Percentiles rank a stretch among this genome's conserved stretches.
phyloP scores from a whole-genome alignment of 768 basidiomycete genomes.

The Favolaschia claudopus region DNA sequence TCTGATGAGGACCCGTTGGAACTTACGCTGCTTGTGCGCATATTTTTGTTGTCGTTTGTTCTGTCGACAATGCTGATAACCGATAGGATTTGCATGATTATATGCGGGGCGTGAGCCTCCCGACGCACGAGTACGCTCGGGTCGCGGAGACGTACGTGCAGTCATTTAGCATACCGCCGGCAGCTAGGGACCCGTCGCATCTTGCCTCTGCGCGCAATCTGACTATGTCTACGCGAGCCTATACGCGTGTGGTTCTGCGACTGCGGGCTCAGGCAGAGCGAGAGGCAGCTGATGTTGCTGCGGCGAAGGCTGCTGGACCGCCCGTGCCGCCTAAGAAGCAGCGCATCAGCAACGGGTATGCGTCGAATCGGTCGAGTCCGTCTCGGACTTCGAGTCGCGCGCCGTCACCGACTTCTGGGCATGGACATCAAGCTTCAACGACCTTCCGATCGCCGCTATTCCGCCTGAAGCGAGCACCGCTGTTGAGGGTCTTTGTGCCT shows the following conservation, averaged over 20 bases:
- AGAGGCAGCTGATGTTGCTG: constrained; percentile 38
- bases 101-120: constrained; percentile 80
- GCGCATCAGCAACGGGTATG: constrained; percentile 21
- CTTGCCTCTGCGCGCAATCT: constrained; percentile 56
- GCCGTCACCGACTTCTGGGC: constrained; percentile 66
- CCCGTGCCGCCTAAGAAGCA: constrained; percentile 22
- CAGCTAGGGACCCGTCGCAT: constrained; percentile 48
- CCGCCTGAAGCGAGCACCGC: constrained; percentile 73
- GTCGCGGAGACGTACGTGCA: constrained; percentile 67
- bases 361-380: constrained; percentile 31
- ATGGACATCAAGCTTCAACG: constrained; percentile 38
- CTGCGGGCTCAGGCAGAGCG: constrained; percentile 83
- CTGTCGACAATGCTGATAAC: not conserved
- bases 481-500: constrained; percentile 84
- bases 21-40: constrained; percentile 67
- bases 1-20: constrained; percentile 66
- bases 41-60: not conserved
- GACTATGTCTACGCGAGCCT: constrained; percentile 73
- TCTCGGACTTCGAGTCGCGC: constrained; percentile 67
- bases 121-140: constrained; percentile 74
- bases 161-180: constrained; percentile 50
- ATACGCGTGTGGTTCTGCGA: constrained; percentile 81
- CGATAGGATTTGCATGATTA: constrained; percentile 79
- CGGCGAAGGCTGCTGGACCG: constrained; percentile 26
- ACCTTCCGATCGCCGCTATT: constrained; percentile 76